Evolutionary conservation across 2,329 filamentous ascomycete genomes (phyloP).

Genomic region (Coleophoma cylindrospora): DNA sequence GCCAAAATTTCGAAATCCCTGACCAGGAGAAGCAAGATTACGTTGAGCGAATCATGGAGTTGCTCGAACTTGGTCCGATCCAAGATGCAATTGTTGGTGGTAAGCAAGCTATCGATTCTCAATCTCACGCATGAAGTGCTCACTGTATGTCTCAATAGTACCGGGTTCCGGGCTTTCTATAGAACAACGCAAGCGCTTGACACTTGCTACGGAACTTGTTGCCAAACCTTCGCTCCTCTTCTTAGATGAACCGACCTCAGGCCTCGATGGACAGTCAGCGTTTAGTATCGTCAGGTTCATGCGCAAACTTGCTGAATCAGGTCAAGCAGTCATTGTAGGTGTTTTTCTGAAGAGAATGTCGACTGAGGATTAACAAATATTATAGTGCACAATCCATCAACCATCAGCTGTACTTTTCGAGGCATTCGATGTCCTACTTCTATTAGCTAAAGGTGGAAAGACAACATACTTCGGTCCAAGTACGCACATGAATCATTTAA

Average conservation of each 20-base stretch:
- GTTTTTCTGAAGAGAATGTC: too few relatives aligned
- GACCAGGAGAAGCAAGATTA: constrained; percentile 74
- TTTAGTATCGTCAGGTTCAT: constrained; percentile 61
- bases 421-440: constrained; percentile 55
- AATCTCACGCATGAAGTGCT: too few relatives aligned
- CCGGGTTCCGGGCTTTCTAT: constrained; percentile 57
- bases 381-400: constrained; percentile 52
- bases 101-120: too few relatives aligned
- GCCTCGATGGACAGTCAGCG: constrained; percentile 58
- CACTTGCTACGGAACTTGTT: constrained; percentile 54
- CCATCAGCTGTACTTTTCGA: constrained; percentile 48
- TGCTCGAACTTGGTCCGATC: constrained; percentile 63
- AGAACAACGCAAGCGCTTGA: constrained; percentile 57
- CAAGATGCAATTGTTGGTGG: constrained; percentile 63
- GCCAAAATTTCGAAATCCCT: constrained; percentile 70
- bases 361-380: too few relatives aligned
- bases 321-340: constrained; percentile 48
- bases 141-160: too few relatives aligned
- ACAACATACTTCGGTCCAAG: constrained; percentile 68
- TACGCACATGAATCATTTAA: too few relatives aligned
- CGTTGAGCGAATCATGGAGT: constrained; percentile 69
- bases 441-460: constrained; percentile 59
- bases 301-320: constrained; percentile 51
- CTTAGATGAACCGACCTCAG: constrained; percentile 56
- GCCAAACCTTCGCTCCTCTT: constrained; percentile 56